phyloP scores from a whole-genome alignment of 805 yeast genomes.

The Saccharomycopsis synnaedendra region DNA sequence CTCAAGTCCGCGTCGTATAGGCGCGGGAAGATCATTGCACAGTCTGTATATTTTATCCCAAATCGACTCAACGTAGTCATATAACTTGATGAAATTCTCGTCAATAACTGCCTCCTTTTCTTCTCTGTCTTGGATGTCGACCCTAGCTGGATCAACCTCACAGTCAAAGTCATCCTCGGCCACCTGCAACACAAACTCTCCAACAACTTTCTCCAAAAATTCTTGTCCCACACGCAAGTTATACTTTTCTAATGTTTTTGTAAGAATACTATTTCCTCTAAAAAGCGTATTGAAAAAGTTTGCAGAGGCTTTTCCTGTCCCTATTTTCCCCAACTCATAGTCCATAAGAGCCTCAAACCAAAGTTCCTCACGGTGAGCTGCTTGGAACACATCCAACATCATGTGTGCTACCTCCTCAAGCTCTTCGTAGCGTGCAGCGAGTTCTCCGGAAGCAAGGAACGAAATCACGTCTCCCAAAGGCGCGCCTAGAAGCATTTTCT shows the following conservation, averaged over 20 bases:
- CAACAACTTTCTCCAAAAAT: slow-evolving; percentile 62
- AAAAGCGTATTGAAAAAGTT: slow-evolving; percentile 55
- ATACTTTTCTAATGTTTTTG: slow-evolving; percentile 71
- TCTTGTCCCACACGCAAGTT: slow-evolving; percentile 70
- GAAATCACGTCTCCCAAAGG: slow-evolving; percentile 42
- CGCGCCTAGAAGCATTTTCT: slow-evolving; percentile 43
- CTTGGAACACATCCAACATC: slow-evolving; percentile 64
- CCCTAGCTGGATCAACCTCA: slow-evolving; percentile 72
- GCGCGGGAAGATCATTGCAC: slow-evolving; percentile 63
- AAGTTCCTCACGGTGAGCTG: slow-evolving; percentile 51
- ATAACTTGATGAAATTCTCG: slow-evolving; percentile 37
- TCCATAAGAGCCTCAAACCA: slow-evolving; percentile 68
- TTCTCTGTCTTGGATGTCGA: slow-evolving; percentile 25
- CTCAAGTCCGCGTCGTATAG: slow-evolving; percentile 52
- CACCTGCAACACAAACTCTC: slow-evolving; percentile 50
- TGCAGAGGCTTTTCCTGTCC: slow-evolving; percentile 18
- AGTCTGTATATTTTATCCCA: slow-evolving; percentile 61
- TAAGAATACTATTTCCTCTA: slow-evolving; percentile 75
- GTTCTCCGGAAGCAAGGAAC: slow-evolving; percentile 27
- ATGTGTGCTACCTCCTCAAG: slow-evolving; percentile 47
- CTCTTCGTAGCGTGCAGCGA: slow-evolving; percentile 25
- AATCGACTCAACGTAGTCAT: slow-evolving; percentile 38
- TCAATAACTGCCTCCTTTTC: slow-evolving; percentile 31
- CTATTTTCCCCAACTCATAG: slow-evolving; percentile 41
- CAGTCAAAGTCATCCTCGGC: slow-evolving; percentile 41